A percentile compares a stretch with the other conserved stretches of the same genome.
Evolutionary conservation across 2,329 filamentous ascomycete genomes (phyloP).

Genomic region (Ramularia collo-cygni): DNA sequence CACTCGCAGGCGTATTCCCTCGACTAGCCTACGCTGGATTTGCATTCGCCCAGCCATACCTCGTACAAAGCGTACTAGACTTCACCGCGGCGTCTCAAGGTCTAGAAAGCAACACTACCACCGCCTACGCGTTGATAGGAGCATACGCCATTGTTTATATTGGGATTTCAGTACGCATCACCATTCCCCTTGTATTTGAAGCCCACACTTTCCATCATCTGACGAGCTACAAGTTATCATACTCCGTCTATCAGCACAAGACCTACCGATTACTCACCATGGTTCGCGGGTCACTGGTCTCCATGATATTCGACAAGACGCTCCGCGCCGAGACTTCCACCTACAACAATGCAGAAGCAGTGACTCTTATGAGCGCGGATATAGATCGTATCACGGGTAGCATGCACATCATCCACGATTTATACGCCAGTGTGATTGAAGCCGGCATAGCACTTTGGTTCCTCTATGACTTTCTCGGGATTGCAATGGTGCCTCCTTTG

Average conservation of each 20-base stretch:
- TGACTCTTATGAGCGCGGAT: slow-evolving; percentile 1
- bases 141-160: neutral
- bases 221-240: too few relatives aligned
- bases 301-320: neutral
- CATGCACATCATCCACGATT: neutral
- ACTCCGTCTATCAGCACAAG: neutral
- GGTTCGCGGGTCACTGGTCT: neutral
- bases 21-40: neutral
- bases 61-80: neutral
- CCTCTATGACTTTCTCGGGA: neutral
- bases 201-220: too few relatives aligned
- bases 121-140: neutral
- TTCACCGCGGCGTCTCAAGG: too few relatives aligned
- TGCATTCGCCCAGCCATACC: neutral
- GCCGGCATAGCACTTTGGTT: neutral
- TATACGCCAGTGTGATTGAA: neutral
- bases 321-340: neutral
- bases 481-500: neutral
- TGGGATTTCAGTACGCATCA: neutral
- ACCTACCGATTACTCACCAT: neutral
- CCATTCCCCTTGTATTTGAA: too few relatives aligned
- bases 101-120: neutral
- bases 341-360: neutral
- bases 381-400: neutral
- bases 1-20: neutral